A percentile compares a stretch with the other conserved stretches of the same genome.
These are phyloP conservation scores for Nakaseomyces bracarensis DNA, from an alignment of 1,139 yeast species.

Conservation along the genomic window DNA sequence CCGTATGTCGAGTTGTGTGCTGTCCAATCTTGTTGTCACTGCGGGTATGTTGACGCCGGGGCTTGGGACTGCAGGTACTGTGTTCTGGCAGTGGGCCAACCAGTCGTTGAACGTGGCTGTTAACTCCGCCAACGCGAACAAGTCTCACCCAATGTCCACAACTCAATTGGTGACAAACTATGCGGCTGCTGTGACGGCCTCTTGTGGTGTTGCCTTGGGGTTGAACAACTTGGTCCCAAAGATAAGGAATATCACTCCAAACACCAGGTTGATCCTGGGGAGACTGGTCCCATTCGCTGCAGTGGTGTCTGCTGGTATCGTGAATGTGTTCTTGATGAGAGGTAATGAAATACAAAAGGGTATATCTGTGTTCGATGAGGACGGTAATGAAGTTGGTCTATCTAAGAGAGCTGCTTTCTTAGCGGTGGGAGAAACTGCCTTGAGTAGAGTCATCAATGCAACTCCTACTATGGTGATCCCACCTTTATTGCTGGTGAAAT, in stretches of 20 bases:
- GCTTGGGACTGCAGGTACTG: slow-evolving; percentile 78
- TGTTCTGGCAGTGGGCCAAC: slow-evolving; percentile 96
- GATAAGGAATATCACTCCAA: slow-evolving; percentile 56
- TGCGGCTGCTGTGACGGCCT: slow-evolving; percentile 82
- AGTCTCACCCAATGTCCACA: slow-evolving; percentile 81
- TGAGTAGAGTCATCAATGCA: slow-evolving; percentile 88
- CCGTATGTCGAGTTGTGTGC: slow-evolving; percentile 92
- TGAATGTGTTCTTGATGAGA: slow-evolving; percentile 91
- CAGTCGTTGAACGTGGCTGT: slow-evolving; percentile 95
- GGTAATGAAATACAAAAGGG: slow-evolving; percentile 89
- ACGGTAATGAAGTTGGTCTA: slow-evolving; percentile 64
- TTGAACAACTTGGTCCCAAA: slow-evolving; percentile 81
- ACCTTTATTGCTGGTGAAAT: slow-evolving; percentile 67
- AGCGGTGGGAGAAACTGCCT: slow-evolving; percentile 96
- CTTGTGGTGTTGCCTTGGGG: slow-evolving; percentile 92
- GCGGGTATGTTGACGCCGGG: slow-evolving; percentile 97
- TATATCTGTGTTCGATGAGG: slow-evolving; percentile 56
- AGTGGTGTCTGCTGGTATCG: slow-evolving; percentile 91
- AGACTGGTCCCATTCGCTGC: slow-evolving; percentile 97
- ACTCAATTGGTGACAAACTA: slow-evolving; percentile 70
- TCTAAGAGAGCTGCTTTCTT: slow-evolving; percentile 80
- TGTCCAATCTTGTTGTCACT: slow-evolving; percentile 88
- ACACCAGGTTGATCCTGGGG: slow-evolving; percentile 61
- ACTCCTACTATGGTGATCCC: slow-evolving; percentile 97
- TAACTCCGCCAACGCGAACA: slow-evolving; percentile 91